Evolutionary conservation across 768 basidiomycete genomes (phyloP).

Genomic region (Infundibulicybe gibba): DNA sequence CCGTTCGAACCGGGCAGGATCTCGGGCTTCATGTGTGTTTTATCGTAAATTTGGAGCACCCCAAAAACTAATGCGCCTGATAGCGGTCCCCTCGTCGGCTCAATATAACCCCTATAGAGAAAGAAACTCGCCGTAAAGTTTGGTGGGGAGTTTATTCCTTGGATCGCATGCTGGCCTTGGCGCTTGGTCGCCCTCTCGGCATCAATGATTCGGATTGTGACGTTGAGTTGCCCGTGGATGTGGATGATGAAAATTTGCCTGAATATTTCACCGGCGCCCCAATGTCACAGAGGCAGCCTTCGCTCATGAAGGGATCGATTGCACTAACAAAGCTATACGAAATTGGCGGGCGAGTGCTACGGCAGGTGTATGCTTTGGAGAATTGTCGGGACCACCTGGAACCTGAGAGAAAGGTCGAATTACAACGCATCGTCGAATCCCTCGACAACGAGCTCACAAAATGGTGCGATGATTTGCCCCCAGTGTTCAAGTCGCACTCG

Average conservation of each 20-base stretch:
- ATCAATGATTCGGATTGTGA: conserved; percentile 90
- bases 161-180: conserved; percentile 89
- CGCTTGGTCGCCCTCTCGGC: conserved; percentile 84
- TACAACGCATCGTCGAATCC: conserved; percentile 76
- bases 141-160: conserved; percentile 95
- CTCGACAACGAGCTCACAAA: conserved; percentile 74
- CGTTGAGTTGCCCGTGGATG: conserved; percentile 76
- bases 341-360: conserved; percentile 78
- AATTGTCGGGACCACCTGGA: conserved; percentile 72
- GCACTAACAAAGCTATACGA: conserved; percentile 77
- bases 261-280: conserved; percentile 69
- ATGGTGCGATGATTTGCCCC: conserved; percentile 81
- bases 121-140: conserved; percentile 85
- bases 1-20: conserved; percentile 86
- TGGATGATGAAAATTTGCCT: conserved; percentile 76
- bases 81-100: conserved; percentile 84
- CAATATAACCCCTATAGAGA: conserved; percentile 67
- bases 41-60: conserved; percentile 5
- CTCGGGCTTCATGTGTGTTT: conserved; percentile 82
- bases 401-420: conserved; percentile 66
- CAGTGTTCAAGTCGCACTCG: conserved; percentile 70
- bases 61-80: conserved; percentile 12
- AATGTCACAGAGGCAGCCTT: conserved; percentile 50
- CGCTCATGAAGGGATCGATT: conserved; percentile 80
- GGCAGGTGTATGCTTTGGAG: conserved; percentile 81